Percentiles rank a stretch among this genome's conserved stretches.
Evolutionary conservation across 2,329 filamentous ascomycete genomes (phyloP).

Genomic region (Aureobasidium vineae): DNA sequence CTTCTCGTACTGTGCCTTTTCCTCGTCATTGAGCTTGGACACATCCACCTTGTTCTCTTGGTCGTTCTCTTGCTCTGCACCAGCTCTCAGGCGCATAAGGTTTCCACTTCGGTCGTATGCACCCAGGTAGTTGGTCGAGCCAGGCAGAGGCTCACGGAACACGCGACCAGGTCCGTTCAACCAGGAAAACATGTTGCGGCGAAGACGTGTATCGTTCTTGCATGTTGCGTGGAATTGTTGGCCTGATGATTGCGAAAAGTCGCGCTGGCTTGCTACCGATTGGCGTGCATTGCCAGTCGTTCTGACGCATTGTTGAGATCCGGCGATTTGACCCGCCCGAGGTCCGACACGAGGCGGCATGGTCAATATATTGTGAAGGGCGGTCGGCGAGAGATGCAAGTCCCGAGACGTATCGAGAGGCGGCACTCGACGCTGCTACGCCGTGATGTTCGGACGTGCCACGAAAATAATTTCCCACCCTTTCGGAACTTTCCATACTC

Average conservation of each 20-base stretch:
- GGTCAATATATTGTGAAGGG: neutral
- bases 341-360: conserved; percentile 25
- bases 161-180: conserved; percentile 54
- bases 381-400: neutral
- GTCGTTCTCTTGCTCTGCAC: conserved; percentile 31
- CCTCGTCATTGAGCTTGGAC: conserved; percentile 31
- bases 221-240: conserved; percentile 26
- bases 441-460: conserved; percentile 14
- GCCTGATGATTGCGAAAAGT: conserved; percentile 24
- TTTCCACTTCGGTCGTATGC: conserved; percentile 54
- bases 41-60: conserved; percentile 31
- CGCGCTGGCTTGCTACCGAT: conserved; percentile 10
- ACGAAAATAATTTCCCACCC: conserved; percentile 21
- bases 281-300: conserved; percentile 9
- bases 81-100: conserved; percentile 42
- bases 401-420: conserved; percentile 3
- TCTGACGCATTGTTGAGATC: conserved; percentile 23
- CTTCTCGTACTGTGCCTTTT: conserved; percentile 28
- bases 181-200: conserved; percentile 59
- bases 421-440: conserved; percentile 11
- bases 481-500: conserved; percentile 18
- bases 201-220: conserved; percentile 47
- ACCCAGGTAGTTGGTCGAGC: conserved; percentile 56
- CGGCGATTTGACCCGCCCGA: conserved; percentile 6
- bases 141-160: conserved; percentile 50